Percentiles rank a stretch among this genome's conserved stretches.
phyloP scores from a whole-genome alignment of 1,284 basidiomycete species.

The Irpex lacteus region DNA sequence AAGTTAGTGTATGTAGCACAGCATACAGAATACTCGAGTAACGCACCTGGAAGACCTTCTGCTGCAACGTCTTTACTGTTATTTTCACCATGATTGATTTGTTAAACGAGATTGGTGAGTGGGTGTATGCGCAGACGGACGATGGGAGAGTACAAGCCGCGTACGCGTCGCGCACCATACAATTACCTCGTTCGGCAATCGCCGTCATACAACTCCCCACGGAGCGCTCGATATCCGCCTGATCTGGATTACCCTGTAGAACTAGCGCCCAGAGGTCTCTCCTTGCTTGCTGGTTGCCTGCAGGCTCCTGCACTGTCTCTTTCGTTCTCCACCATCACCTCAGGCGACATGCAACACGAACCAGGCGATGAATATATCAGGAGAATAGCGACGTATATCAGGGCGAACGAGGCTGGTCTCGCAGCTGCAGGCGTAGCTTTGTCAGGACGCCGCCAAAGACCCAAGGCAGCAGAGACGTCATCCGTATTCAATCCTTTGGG shows the following conservation, averaged over 20 bases:
- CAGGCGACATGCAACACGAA: slow-evolving; percentile 55
- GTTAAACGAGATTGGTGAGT: slow-evolving; percentile 5
- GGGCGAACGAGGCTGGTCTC: slow-evolving; percentile 65
- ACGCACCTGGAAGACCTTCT: slow-evolving; percentile 77
- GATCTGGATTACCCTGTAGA: not conserved
- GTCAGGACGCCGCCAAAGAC: slow-evolving; percentile 45
- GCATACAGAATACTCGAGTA: not conserved
- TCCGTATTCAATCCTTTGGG: slow-evolving; percentile 55
- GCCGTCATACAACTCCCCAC: slow-evolving; percentile 2
- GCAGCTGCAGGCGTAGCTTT: slow-evolving; percentile 53
- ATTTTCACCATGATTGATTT: slow-evolving; percentile 72
- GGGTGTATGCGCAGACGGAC: not conserved
- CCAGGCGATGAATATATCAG: slow-evolving; percentile 74
- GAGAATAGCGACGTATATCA: slow-evolving; percentile 64
- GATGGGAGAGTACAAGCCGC: slow-evolving; percentile 7
- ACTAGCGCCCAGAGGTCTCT: not conserved
- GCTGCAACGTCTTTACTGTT: slow-evolving; percentile 91
- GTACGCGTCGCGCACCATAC: slow-evolving; percentile 13
- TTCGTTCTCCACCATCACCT: slow-evolving; percentile 8
- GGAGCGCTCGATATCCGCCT: not conserved
- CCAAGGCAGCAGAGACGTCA: slow-evolving; percentile 34
- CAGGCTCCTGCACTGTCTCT: slow-evolving; percentile 5
- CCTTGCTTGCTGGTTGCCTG: slow-evolving; percentile 6
- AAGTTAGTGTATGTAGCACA: not conserved
- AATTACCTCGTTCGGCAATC: slow-evolving; percentile 11